Conservation (phyloP, 78 protist species). For the Protostelium mycophagum region DNA sequence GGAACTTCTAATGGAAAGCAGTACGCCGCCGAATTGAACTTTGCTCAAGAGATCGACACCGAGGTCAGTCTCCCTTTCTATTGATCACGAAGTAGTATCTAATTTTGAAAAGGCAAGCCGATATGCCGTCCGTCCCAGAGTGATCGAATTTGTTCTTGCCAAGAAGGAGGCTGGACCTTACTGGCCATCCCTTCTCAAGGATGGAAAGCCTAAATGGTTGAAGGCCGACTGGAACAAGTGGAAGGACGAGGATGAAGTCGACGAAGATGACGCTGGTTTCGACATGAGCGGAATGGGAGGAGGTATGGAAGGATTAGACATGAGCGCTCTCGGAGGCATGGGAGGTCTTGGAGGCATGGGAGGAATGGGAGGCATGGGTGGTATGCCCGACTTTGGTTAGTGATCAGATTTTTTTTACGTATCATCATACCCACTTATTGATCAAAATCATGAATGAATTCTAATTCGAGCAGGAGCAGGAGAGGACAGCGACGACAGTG, state of each 20-base stretch:
- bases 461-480: neutral
- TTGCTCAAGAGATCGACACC: neutral
- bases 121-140: neutral
- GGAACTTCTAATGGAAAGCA: neutral
- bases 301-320: neutral
- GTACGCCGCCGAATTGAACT: neutral
- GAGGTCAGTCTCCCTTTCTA: neutral
- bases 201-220: neutral
- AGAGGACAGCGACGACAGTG: neutral
- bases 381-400: neutral
- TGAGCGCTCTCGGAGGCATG: neutral
- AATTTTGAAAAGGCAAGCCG: neutral
- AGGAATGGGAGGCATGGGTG: conserved; percentile 1
- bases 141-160: neutral
- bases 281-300: conserved; percentile 1
- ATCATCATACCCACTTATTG: neutral
- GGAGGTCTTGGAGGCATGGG: neutral
- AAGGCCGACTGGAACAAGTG: neutral
- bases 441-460: neutral
- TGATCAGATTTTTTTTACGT: neutral
- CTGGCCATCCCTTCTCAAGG: neutral
- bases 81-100: neutral
- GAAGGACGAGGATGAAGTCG: conserved; percentile 2
- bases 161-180: neutral
- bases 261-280: neutral